Conservation (phyloP, 148 eudicot species). For the Nepenthes gracilis region DNA sequence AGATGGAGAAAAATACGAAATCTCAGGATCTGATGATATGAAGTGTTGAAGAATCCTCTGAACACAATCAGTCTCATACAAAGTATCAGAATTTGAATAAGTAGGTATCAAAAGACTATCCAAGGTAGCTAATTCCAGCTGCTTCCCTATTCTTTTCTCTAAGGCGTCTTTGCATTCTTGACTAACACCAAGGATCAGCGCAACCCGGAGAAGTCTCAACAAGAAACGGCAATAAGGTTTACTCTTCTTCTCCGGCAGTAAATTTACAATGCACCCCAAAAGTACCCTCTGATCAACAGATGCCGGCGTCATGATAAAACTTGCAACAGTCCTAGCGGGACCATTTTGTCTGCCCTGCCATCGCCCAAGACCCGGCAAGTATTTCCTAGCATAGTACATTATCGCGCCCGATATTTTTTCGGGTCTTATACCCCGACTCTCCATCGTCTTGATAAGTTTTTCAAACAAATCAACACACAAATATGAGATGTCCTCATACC, state of each 20-base stretch:
- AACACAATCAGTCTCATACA: constrained; percentile 72
- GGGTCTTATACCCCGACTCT: constrained; percentile 56
- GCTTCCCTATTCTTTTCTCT: constrained; percentile 78
- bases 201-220: constrained; percentile 75
- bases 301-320: constrained; percentile 72
- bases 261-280: constrained; percentile 53
- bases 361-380: constrained; percentile 72
- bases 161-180: constrained; percentile 49
- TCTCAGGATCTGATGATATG: constrained; percentile 27
- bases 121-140: constrained; percentile 65
- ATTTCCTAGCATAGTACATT: constrained; percentile 71
- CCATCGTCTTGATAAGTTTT: constrained; percentile 60
- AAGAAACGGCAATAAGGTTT: constrained; percentile 75
- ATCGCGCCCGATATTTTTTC: constrained; percentile 61
- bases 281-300: constrained; percentile 53
- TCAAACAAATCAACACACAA: constrained; percentile 55
- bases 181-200: constrained; percentile 64
- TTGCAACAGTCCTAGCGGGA: constrained; percentile 50
- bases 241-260: constrained; percentile 74
- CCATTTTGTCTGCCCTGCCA: constrained; percentile 60
- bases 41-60: constrained; percentile 70
- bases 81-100: constrained; percentile 68
- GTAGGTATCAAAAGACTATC: constrained; percentile 78
- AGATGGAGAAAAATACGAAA: constrained; percentile 39
- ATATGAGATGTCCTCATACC: constrained; percentile 88